Percentiles rank a stretch among this genome's conserved stretches.
Conservation (phyloP, 352 stramenopile species). For the Blastocystis sp. region DNA sequence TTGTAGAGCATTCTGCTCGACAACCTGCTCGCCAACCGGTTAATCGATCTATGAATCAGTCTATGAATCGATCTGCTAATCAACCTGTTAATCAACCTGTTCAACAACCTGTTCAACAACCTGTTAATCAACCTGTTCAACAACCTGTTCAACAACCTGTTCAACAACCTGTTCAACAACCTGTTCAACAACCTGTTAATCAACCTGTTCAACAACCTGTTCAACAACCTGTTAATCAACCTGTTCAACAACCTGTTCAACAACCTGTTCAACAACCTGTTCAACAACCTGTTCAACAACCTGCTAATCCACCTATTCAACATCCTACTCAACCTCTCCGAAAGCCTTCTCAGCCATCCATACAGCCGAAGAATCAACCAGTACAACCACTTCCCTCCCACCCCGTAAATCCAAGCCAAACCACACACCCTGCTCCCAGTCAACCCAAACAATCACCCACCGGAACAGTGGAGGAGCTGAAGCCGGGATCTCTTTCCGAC, state of each 20-base stretch:
- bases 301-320: background rate
- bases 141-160: background rate
- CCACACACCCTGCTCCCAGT: background rate
- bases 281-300: background rate
- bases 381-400: background rate
- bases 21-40: background rate
- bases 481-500: slow-evolving; percentile 16
- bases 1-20: background rate
- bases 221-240: background rate
- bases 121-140: background rate
- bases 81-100: background rate
- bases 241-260: background rate
- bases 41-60: background rate
- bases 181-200: background rate
- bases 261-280: background rate
- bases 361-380: background rate
- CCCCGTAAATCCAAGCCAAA: background rate
- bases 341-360: background rate
- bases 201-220: background rate
- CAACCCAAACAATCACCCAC: background rate
- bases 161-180: slow-evolving; percentile 24
- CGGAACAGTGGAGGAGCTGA: slow-evolving; percentile 4
- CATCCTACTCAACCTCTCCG: background rate
- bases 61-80: background rate
- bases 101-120: background rate